A percentile compares a stretch with the other conserved stretches of the same genome.
These are phyloP conservation scores for Leccinum subgranulosum DNA, from an alignment of 768 basidiomycete genomes.

Conservation along the genomic window DNA sequence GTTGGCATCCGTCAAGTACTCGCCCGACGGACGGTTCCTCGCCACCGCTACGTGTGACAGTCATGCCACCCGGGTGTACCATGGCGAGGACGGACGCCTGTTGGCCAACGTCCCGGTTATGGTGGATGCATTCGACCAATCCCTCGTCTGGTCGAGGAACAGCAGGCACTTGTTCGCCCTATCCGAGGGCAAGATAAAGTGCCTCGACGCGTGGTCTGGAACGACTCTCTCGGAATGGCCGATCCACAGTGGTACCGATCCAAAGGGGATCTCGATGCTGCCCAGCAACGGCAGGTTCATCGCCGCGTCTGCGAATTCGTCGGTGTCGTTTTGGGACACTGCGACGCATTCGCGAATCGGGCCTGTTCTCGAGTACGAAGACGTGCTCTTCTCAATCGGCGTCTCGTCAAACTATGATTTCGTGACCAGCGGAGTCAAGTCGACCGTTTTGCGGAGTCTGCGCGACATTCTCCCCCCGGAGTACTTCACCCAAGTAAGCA, in stretches of 20 bases:
- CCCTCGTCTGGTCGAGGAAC: slow-evolving; percentile 5
- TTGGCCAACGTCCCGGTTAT: background rate
- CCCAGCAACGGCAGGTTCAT: slow-evolving; percentile 11
- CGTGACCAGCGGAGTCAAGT: background rate
- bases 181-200: slow-evolving; percentile 1
- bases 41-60: slow-evolving; percentile 4
- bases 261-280: background rate
- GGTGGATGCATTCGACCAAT: slow-evolving; percentile 2
- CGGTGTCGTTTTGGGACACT: slow-evolving; percentile 14
- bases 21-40: slow-evolving; percentile 1
- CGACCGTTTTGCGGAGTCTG: background rate
- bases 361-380: slow-evolving; percentile 1
- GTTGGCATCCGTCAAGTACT: slow-evolving; percentile 13
- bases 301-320: background rate
- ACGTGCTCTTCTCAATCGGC: background rate
- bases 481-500: background rate
- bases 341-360: slow-evolving; percentile 4
- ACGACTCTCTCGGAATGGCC: slow-evolving; percentile 1
- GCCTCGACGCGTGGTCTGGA: background rate
- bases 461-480: slow-evolving; percentile 1
- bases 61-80: slow-evolving; percentile 3
- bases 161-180: slow-evolving; percentile 6
- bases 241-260: background rate
- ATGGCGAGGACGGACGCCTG: background rate
- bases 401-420: slow-evolving; percentile 8